Percentiles rank a stretch among this genome's conserved stretches.
Conservation (phyloP, 2,329 filamentous ascomycete genomes). For the Tolypocladium tropicale region DNA sequence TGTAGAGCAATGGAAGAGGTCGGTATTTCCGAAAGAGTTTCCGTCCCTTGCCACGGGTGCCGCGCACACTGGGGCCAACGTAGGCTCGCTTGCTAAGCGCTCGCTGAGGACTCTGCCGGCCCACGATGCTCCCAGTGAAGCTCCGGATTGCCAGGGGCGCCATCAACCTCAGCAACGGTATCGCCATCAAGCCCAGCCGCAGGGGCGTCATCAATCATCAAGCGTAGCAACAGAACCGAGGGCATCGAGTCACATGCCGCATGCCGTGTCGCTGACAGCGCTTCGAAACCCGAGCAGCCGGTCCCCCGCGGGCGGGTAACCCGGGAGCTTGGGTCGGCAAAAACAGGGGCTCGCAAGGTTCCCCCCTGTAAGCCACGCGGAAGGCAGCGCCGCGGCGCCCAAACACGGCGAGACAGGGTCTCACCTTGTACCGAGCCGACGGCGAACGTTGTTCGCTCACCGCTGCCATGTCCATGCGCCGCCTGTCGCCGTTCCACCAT, state of each 20-base stretch:
- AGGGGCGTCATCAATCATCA: background rate
- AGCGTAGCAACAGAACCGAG: background rate
- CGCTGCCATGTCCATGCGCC: background rate
- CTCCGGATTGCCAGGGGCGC: too few relatives aligned
- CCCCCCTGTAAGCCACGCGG: conserved; percentile 10
- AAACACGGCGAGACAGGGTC: background rate
- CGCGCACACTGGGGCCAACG: too few relatives aligned
- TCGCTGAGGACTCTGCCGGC: too few relatives aligned
- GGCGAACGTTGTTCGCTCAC: background rate
- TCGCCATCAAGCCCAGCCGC: too few relatives aligned
- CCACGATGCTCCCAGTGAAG: too few relatives aligned
- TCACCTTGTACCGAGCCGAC: background rate
- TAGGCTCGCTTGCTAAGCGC: background rate
- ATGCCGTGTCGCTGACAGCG: background rate
- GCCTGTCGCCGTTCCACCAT: background rate
- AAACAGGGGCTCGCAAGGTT: conserved; percentile 18
- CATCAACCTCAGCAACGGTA: background rate
- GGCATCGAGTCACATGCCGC: background rate
- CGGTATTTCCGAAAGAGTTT: background rate
- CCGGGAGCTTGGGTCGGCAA: conserved; percentile 25
- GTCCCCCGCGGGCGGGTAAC: conserved; percentile 13
- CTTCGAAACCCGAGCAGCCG: conserved; percentile 16
- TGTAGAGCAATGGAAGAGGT: background rate
- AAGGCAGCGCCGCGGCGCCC: background rate
- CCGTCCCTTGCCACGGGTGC: background rate